phyloP scores from a whole-genome alignment of 2,329 filamentous ascomycete species.

The Chalaropsis thielavioides region DNA sequence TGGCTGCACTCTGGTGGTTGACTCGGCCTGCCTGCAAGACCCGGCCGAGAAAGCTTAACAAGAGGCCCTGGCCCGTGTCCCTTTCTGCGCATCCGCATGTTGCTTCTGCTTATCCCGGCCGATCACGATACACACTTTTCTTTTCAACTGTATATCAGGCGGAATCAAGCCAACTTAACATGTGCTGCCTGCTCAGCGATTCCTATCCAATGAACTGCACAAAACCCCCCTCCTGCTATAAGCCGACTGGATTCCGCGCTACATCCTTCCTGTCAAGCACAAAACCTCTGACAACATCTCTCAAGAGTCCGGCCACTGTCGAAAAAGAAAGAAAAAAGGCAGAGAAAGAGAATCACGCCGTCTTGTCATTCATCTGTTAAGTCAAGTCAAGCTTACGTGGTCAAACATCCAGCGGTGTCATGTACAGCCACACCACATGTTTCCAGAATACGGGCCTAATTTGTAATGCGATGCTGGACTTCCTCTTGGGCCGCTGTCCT shows the following conservation, averaged over 20 bases:
- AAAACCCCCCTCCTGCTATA: background rate
- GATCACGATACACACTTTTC: background rate
- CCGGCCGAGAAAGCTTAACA: background rate
- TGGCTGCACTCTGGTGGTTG: background rate
- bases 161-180: background rate
- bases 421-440: constrained; percentile 3
- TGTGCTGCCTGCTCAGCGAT: background rate
- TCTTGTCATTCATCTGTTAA: background rate
- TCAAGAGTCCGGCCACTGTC: background rate
- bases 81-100: background rate
- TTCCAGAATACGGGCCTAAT: background rate
- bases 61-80: background rate
- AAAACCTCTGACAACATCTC: background rate
- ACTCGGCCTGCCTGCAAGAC: background rate
- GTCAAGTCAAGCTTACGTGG: background rate
- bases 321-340: background rate
- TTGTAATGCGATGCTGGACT: background rate
- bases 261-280: background rate
- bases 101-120: background rate
- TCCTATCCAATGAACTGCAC: background rate
- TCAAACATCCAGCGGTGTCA: background rate
- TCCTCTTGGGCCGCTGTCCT: background rate
- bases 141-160: too few relatives aligned
- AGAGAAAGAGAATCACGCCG: background rate
- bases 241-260: background rate